Conservation (phyloP, 495 filamentous ascomycete species). For the Thozetella sp. region DNA sequence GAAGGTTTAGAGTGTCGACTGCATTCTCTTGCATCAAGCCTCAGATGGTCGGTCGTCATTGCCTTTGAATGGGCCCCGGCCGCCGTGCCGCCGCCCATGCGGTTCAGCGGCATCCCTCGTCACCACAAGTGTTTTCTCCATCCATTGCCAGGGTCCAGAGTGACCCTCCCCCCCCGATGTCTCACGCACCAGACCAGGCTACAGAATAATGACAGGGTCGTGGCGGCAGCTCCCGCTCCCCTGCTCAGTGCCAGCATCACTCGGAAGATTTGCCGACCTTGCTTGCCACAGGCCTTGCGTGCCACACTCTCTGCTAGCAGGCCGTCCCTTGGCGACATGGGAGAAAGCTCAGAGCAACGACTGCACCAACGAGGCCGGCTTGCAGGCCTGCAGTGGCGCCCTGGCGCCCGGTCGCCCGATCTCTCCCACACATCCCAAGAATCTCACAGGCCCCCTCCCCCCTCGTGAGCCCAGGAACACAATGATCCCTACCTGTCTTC, state of each 20-base stretch:
- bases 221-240: conserved; percentile 1
- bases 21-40: too few species aligned
- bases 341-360: neutral
- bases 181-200: neutral
- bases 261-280: conserved; percentile 1
- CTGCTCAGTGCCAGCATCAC: neutral
- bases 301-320: neutral
- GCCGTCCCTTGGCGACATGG: conserved; percentile 1
- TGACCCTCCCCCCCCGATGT: neutral
- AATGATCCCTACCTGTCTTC: conserved; percentile 3
- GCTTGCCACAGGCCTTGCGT: too few species aligned
- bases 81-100: too few species aligned
- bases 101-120: too few species aligned
- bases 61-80: too few species aligned
- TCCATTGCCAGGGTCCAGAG: too few species aligned
- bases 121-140: too few species aligned
- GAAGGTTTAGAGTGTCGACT: too few species aligned
- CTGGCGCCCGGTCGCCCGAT: conserved; percentile 1
- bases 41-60: too few species aligned
- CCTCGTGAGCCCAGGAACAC: neutral
- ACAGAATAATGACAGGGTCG: conserved; percentile 3
- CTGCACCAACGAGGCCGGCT: neutral
- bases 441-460: neutral
- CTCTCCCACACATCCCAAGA: conserved; percentile 2
- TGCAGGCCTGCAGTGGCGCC: conserved; percentile 2